Evolutionary conservation across 2,329 filamentous ascomycete genomes (phyloP), one percentile per base, ranked within the genome.

Genomic region (Diaporthe helianthi): DNA sequence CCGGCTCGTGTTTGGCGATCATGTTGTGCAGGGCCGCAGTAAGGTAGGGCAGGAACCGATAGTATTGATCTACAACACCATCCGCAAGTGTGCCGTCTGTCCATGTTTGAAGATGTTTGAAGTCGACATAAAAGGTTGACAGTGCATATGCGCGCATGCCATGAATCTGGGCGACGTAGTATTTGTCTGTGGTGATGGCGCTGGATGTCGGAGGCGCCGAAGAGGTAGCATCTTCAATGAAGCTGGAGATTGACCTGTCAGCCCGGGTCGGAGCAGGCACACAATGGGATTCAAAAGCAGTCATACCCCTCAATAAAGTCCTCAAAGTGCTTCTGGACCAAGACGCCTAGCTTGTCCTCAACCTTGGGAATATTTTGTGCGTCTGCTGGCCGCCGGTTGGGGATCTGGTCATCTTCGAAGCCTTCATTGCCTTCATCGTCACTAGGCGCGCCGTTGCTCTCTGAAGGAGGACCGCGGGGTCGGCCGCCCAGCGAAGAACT

Each of bases 41-140:
- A 76, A 99, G 88, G 79, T 96, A 99, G 3, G 96, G 96, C 29
- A 97, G 86, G 78, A 97, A 97, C 74, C 96, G 93, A 80, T 98
- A 98, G 84, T 98, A 98, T 77, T 97, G 92, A 75, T 90, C 90
- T 73, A 94, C 91, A 72, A 98, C 92, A 63, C 93, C 95, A 71
- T 93, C 90, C 51, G 95, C 93, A 65, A 99, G 83, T 69, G 92
- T 90, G 65, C 92, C 93, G 74, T 94, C 92, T 75, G 92, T 90
- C 79, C 90, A 91, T 44, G 89, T 86, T 68, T 90, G 87, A 36
- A 99, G 83, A 79, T 99, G 96, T 73, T 90, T 93, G 81, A 90
- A 96, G 81, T 97, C 93, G 76, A 97, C 88, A 78, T 96, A 97
- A 69, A 96, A 89, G 7, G 93, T 96, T 1, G 93, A 95, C n/a